phyloP scores from a whole-genome alignment of 768 basidiomycete species.

The Macrolepiota fuliginosa region DNA sequence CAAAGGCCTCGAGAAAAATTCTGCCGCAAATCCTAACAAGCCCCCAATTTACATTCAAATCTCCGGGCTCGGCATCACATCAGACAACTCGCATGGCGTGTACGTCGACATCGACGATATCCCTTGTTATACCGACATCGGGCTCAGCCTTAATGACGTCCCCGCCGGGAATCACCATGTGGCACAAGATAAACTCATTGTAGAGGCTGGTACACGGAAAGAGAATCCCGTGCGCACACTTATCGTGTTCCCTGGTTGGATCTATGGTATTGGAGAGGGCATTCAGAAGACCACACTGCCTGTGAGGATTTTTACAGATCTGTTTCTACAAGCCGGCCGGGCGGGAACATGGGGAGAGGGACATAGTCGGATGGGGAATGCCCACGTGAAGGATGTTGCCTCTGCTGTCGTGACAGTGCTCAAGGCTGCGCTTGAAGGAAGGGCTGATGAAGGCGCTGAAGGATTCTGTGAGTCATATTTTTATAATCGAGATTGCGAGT shows the following conservation, averaged over 20 bases:
- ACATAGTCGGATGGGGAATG: slow-evolving; percentile 32
- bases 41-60: slow-evolving; percentile 43
- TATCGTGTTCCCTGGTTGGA: slow-evolving; percentile 38
- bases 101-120: slow-evolving; percentile 24
- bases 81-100: slow-evolving; percentile 40
- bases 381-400: slow-evolving; percentile 40
- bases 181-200: slow-evolving; percentile 28
- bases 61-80: slow-evolving; percentile 38
- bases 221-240: slow-evolving; percentile 42
- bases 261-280: slow-evolving; percentile 42
- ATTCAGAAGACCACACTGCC: slow-evolving; percentile 35
- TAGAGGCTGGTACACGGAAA: slow-evolving; percentile 36
- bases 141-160: slow-evolving; percentile 28
- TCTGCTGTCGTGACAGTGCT: slow-evolving; percentile 32
- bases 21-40: slow-evolving; percentile 30
- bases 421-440: slow-evolving; percentile 37
- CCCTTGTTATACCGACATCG: slow-evolving; percentile 35
- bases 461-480: slow-evolving; percentile 34
- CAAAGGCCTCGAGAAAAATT: slow-evolving; percentile 34
- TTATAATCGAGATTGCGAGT: neutral
- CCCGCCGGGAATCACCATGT: slow-evolving; percentile 20
- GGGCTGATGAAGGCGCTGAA: slow-evolving; percentile 37
- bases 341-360: slow-evolving; percentile 44
- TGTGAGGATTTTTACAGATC: slow-evolving; percentile 33
- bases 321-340: slow-evolving; percentile 28